Evolutionary conservation across 371 early-diverging fungal species (phyloP).

Genomic region (Rhizopus delemar): DNA sequence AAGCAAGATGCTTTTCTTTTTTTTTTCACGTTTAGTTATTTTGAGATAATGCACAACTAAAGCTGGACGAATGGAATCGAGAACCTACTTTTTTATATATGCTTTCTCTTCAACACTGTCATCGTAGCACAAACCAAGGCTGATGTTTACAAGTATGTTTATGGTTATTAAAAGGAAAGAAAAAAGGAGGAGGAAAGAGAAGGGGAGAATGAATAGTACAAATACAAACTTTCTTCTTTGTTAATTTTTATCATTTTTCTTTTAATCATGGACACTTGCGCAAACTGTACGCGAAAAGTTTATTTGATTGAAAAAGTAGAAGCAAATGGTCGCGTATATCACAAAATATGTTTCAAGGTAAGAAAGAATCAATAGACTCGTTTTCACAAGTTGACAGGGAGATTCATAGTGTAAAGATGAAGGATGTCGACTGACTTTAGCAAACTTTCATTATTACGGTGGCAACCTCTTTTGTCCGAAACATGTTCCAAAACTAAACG

Average conservation of each 20-base stretch:
- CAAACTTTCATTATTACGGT: conserved; percentile 37
- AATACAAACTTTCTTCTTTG: neutral
- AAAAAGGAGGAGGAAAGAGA: neutral
- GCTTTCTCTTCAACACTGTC: no score
- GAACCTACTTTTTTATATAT: no score
- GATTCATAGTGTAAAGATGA: conserved; percentile 3
- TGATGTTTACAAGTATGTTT: neutral
- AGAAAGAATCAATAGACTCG: neutral
- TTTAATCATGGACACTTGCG: conserved; percentile 37
- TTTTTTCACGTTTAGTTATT: no score
- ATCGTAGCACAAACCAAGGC: neutral
- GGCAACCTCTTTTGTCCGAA: conserved; percentile 41
- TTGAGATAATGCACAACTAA: no score
- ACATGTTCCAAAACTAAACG: conserved; percentile 42
- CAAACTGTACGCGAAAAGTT: conserved; percentile 57
- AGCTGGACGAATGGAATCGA: no score
- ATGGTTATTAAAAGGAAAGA: neutral
- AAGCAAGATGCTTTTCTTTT: no score
- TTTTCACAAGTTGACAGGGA: neutral
- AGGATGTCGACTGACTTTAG: conserved; percentile 41
- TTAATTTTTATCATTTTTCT: conserved; percentile 1
- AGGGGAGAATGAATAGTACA: neutral
- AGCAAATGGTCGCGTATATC: conserved; percentile 59
- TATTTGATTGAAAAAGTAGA: conserved; percentile 67
- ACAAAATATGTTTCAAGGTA: conserved; percentile 60